Base-by-base conservation (phyloP, 1,284 basidiomycete species). In the Ganoderma multipileum region DNA sequence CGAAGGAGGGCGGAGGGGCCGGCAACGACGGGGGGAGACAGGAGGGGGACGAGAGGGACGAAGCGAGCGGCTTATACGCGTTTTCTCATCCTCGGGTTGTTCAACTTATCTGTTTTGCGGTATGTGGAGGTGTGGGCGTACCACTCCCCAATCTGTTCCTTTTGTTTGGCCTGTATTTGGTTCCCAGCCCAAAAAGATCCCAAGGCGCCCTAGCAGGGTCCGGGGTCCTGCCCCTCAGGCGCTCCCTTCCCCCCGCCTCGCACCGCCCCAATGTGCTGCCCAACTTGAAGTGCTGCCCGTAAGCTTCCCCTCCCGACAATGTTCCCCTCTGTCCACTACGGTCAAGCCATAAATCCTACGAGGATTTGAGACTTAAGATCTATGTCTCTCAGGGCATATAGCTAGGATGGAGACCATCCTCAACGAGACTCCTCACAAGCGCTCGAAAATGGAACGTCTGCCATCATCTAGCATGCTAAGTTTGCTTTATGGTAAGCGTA, bases 41-140 rank as follows among this genome's bases (percentile, higher is more conserved):
- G 47, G 54, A 47, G 50, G 38, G 33, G 54, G 68, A 52, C 63
- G 62, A 41, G 58, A 55, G 64, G 42, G 52, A 59, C 61, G 61
- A 63, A 66, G 64, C 55, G 41, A 39, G 68, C 61, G 65, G n/a
- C 63, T 69, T 69, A 64, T 68, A 67, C 68, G 71, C 71, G 68
- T 59, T 63, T 52, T 55, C 54, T 38, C 33, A 28, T 67, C 61
- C 61, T 64, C 47, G 60, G 55, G 41, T n/a, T 54, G 64, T 68
- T 68, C 58, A 69, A 72, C 66, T 67, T 66, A 64, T 60, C 62
- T 62, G 58, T 63, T 62, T 55, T 55, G 61, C 47, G 36, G 39
- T 59, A 59, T 63, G 47, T 64, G 65, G 63, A 47, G 47, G 42
- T 58, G 66, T 65, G 66, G 66, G 66, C 57, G 69, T 64, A 57